Percentiles rank a stretch among this genome's conserved stretches.
Conservation (phyloP, 2,329 filamentous ascomycete genomes). For the Sporothrix phasma region DNA sequence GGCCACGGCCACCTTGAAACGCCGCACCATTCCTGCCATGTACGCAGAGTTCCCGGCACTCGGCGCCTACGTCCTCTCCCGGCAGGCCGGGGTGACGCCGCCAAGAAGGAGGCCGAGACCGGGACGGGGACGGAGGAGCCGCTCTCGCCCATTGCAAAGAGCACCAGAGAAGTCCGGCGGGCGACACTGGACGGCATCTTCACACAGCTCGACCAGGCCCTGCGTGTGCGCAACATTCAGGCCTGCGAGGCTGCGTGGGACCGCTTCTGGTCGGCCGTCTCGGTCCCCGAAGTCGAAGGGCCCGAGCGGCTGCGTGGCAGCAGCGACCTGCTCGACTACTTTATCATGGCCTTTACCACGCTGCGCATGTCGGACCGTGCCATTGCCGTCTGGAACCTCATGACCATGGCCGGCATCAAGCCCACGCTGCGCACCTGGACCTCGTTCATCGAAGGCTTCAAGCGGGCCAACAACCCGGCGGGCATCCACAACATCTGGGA, state of each 20-base stretch:
- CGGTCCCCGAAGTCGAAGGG: slow-evolving; percentile 17
- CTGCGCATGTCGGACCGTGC: slow-evolving; percentile 25
- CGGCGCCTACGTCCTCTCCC: slow-evolving; percentile 18
- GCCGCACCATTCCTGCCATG: slow-evolving; percentile 18
- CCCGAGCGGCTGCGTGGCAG: slow-evolving; percentile 16
- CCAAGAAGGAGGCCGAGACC: too few relatives aligned
- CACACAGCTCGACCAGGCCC: slow-evolving; percentile 22
- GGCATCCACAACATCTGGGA: slow-evolving; percentile 59
- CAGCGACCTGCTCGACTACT: slow-evolving; percentile 26
- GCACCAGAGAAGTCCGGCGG: neutral
- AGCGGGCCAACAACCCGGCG: slow-evolving; percentile 45
- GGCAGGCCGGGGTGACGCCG: too few relatives aligned
- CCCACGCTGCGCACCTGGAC: slow-evolving; percentile 61
- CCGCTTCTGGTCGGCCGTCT: slow-evolving; percentile 23
- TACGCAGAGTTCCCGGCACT: slow-evolving; percentile 19
- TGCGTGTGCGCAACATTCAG: slow-evolving; percentile 22
- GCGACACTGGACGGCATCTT: slow-evolving; percentile 18
- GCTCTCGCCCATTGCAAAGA: neutral
- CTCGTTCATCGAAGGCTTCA: slow-evolving; percentile 62
- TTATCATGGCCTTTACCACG: slow-evolving; percentile 28
- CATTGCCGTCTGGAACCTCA: slow-evolving; percentile 31
- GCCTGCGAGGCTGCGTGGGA: slow-evolving; percentile 23
- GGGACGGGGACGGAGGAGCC: neutral
- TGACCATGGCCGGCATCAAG: slow-evolving; percentile 38
- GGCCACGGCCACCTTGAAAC: slow-evolving; percentile 9